A percentile compares a stretch with the other conserved stretches of the same genome.
Conservation (phyloP, 106 monocot species). For the Narthecium ossifragum region DNA sequence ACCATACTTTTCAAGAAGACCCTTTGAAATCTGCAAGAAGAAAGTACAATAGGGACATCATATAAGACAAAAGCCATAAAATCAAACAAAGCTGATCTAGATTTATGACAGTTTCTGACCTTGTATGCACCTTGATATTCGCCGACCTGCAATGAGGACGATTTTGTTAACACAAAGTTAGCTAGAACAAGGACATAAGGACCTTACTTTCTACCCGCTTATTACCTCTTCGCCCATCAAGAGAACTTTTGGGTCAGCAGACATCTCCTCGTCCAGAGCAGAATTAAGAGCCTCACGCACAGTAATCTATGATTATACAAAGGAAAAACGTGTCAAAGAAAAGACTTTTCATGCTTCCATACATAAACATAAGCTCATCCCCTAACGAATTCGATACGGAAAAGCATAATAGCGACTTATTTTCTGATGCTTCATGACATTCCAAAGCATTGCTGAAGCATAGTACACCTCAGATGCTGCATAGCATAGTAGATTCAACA, state of each 20-base stretch:
- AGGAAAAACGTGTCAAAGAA: background rate
- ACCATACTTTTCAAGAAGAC: constrained; percentile 93
- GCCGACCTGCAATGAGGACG: constrained; percentile 79
- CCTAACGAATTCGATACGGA: too few species aligned
- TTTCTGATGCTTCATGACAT: too few species aligned
- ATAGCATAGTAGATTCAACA: too few species aligned
- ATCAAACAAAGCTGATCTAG: background rate
- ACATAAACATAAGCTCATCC: too few species aligned
- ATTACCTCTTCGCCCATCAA: constrained; percentile 98
- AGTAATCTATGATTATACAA: constrained; percentile 38
- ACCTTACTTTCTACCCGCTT: background rate
- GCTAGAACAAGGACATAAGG: background rate
- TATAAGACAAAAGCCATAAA: background rate
- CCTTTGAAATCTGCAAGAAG: constrained; percentile 70
- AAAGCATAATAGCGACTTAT: too few species aligned
- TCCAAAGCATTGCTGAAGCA: too few species aligned
- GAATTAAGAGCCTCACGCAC: constrained; percentile 96
- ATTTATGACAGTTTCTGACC: constrained; percentile 30
- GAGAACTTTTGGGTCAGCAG: constrained; percentile 88
- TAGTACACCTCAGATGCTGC: too few species aligned
- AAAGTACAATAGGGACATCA: background rate
- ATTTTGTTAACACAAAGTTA: constrained; percentile 2
- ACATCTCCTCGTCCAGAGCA: constrained; percentile 98
- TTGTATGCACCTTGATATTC: constrained; percentile 99
- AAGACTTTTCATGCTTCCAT: too few species aligned